A percentile compares a stretch with the other conserved stretches of the same genome.
Evolutionary conservation across 2,329 filamentous ascomycete species (phyloP).

Genomic region (Fusarium robinianum): DNA sequence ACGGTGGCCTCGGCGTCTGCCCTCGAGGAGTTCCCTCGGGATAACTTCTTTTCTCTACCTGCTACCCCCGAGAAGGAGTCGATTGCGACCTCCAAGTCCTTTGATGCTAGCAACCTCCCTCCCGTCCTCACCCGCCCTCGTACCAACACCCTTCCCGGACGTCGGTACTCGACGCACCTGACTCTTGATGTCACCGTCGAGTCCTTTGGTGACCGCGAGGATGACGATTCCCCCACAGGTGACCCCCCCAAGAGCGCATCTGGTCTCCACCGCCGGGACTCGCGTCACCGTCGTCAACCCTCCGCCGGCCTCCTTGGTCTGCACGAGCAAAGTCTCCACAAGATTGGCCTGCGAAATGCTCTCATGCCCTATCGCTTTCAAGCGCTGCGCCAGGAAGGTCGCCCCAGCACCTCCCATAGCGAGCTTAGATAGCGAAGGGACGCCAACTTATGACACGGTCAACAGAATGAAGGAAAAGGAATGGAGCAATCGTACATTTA

Average conservation of each 20-base stretch:
- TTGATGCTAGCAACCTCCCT: constrained; percentile 21
- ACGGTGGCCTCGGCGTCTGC: constrained; percentile 25
- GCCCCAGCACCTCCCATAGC: constrained; percentile 34
- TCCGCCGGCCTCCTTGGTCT: constrained; percentile 36
- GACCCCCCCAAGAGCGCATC: constrained; percentile 30
- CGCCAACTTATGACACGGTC: neutral
- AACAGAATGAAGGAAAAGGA: neutral
- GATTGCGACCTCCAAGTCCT: constrained; percentile 17
- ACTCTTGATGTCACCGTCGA: constrained; percentile 31
- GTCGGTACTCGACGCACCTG: constrained; percentile 35
- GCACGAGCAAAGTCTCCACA: constrained; percentile 32
- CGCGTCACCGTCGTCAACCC: constrained; percentile 29
- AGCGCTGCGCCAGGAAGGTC: constrained; percentile 28
- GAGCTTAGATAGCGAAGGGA: constrained; percentile 20
- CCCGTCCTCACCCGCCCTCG: constrained; percentile 22
- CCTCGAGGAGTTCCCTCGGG: constrained; percentile 20
- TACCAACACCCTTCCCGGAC: constrained; percentile 29
- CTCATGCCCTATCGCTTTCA: constrained; percentile 37
- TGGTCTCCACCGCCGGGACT: constrained; percentile 12
- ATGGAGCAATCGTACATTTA: too few relatives aligned
- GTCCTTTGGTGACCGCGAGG: constrained; percentile 20
- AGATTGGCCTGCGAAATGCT: constrained; percentile 35
- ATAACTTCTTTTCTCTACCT: constrained; percentile 17
- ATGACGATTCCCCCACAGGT: constrained; percentile 27
- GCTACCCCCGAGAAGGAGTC: constrained; percentile 19